Evolutionary conservation across 306 rosid species (phyloP).

Genomic region (Comarum palustre): DNA sequence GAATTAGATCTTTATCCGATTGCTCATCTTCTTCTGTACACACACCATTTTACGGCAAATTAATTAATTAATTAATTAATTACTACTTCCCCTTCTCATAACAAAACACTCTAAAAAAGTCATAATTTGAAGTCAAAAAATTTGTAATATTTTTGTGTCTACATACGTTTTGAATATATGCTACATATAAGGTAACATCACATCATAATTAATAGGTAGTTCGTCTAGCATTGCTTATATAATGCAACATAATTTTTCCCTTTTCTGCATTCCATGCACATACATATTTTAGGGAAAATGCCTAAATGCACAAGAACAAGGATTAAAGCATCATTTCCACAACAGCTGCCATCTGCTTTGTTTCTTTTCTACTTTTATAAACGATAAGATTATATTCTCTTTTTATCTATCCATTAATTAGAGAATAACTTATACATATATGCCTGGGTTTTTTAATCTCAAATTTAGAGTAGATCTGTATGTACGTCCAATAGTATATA

Average conservation of each 20-base stretch:
- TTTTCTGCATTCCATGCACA: no score
- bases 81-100: not conserved
- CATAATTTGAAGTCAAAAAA: no score
- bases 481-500: not conserved
- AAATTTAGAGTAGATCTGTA: not conserved
- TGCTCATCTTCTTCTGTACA: slow-evolving; percentile 39
- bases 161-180: no score
- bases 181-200: no score
- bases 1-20: slow-evolving; percentile 20
- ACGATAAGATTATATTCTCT: not conserved
- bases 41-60: not conserved
- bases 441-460: not conserved
- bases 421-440: not conserved
- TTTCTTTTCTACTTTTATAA: not conserved
- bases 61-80: no score
- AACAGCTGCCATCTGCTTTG: not conserved
- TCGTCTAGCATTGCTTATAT: no score
- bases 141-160: no score
- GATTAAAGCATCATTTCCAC: no score
- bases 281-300: no score
- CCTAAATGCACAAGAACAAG: no score
- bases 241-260: no score
- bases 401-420: not conserved
- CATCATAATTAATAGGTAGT: no score
- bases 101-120: not conserved